Evolutionary conservation across 2,329 filamentous ascomycete genomes (phyloP).

Genomic region (Fusarium heterosporum): DNA sequence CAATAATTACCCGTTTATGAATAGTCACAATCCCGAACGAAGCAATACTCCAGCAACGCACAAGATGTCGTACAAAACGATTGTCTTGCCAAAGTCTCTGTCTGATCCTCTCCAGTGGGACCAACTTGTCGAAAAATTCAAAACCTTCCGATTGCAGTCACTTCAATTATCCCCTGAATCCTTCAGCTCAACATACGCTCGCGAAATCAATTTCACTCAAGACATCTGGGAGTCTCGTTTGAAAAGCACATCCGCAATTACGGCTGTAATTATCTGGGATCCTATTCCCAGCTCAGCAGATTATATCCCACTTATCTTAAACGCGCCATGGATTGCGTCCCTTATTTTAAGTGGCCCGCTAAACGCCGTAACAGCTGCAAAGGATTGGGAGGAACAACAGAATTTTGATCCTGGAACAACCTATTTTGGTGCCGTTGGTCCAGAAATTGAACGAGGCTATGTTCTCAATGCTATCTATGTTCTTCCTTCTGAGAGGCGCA

Average conservation of each 20-base stretch:
- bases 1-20: too few species aligned
- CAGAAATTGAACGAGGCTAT: slow-evolving; percentile 6
- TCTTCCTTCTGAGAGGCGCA: slow-evolving; percentile 12
- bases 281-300: neutral
- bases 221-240: slow-evolving; percentile 18
- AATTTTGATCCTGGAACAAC: neutral
- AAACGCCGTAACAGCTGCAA: neutral
- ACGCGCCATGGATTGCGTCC: slow-evolving; percentile 24
- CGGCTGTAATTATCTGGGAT: neutral
- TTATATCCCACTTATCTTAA: neutral
- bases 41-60: too few species aligned
- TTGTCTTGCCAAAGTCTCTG: slow-evolving; percentile 1
- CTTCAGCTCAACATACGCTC: slow-evolving; percentile 25
- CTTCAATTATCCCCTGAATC: slow-evolving; percentile 22
- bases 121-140: slow-evolving; percentile 10
- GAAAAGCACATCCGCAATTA: slow-evolving; percentile 10
- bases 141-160: slow-evolving; percentile 21
- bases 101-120: slow-evolving; percentile 1
- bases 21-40: too few species aligned
- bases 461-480: slow-evolving; percentile 35
- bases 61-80: neutral
- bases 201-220: neutral
- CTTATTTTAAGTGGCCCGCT: slow-evolving; percentile 27
- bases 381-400: neutral
- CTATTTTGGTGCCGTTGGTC: neutral